These are phyloP conservation scores for Oenanthe sinensis DNA, from an alignment of 129 eudicot species.

Conservation along the genomic window DNA sequence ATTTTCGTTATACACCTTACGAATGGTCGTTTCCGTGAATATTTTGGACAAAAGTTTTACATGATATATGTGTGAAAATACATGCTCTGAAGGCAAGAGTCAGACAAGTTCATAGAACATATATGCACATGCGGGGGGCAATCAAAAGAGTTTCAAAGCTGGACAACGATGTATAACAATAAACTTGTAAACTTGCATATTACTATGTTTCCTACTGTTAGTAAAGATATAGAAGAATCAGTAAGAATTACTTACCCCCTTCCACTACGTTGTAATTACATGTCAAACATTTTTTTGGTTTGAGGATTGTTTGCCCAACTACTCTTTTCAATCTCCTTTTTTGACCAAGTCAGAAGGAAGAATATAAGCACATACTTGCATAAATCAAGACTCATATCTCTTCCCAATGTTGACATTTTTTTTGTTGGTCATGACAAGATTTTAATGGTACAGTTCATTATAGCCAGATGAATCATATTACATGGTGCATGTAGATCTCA, in stretches of 20 bases:
- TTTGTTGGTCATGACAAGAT: background rate
- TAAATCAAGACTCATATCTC: background rate
- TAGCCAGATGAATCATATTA: background rate
- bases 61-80: background rate
- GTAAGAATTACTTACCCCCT: background rate
- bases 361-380: background rate
- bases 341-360: background rate
- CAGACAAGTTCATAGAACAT: background rate
- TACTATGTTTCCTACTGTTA: background rate
- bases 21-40: no score
- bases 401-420: background rate
- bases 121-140: background rate
- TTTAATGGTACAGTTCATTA: background rate
- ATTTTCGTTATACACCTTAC: no score
- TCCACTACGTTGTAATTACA: background rate
- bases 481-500: background rate
- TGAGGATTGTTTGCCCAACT: background rate
- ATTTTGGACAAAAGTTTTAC: background rate
- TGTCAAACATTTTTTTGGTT: background rate
- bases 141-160: background rate
- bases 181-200: background rate
- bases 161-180: conserved; percentile 1
- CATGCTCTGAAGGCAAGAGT: background rate
- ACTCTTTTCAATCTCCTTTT: background rate
- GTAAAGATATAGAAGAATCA: background rate